Conservation (phyloP, 108 stramenopile genomes). For the Cyclotella distinguenda region DNA sequence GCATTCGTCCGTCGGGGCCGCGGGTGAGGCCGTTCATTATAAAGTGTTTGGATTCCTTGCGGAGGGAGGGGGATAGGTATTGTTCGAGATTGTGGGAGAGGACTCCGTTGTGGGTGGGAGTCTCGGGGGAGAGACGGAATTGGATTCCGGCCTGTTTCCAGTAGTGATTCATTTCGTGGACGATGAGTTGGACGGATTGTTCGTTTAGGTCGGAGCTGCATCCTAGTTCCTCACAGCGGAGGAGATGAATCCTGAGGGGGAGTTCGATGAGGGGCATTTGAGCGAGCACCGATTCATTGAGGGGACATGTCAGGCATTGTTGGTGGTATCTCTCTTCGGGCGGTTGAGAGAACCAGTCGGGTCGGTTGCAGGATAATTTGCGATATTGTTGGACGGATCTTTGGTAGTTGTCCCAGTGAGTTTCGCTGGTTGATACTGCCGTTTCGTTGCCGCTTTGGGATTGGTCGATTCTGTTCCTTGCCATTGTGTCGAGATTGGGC, state of each 20-base stretch:
- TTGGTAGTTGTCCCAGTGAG: constrained; percentile 13
- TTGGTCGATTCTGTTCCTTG: no score
- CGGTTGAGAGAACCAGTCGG: constrained; percentile 9
- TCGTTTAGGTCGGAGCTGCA: constrained; percentile 13
- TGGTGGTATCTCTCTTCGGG: constrained; percentile 13
- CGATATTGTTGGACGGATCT: constrained; percentile 2
- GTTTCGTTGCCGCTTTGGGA: neutral
- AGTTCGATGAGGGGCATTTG: constrained; percentile 21
- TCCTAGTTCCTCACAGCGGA: constrained; percentile 13
- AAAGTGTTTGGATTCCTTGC: constrained; percentile 2
- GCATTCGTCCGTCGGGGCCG: constrained; percentile 26
- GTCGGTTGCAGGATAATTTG: neutral
- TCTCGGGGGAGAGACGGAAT: neutral
- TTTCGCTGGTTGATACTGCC: neutral
- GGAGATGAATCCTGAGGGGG: constrained; percentile 14
- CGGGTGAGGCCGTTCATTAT: constrained; percentile 1
- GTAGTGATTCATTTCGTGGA: constrained; percentile 3
- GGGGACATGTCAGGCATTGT: constrained; percentile 21
- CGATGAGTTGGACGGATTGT: constrained; percentile 5
- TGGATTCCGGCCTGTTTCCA: constrained; percentile 26
- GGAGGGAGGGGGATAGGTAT: neutral
- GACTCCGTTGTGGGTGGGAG: neutral
- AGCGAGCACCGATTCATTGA: neutral
- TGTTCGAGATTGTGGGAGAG: constrained; percentile 6
- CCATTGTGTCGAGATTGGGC: neutral